Percentiles rank a stretch among this genome's conserved stretches.
Evolutionary conservation across 768 basidiomycete species (phyloP).

Genomic region (Suillus occidentalis): DNA sequence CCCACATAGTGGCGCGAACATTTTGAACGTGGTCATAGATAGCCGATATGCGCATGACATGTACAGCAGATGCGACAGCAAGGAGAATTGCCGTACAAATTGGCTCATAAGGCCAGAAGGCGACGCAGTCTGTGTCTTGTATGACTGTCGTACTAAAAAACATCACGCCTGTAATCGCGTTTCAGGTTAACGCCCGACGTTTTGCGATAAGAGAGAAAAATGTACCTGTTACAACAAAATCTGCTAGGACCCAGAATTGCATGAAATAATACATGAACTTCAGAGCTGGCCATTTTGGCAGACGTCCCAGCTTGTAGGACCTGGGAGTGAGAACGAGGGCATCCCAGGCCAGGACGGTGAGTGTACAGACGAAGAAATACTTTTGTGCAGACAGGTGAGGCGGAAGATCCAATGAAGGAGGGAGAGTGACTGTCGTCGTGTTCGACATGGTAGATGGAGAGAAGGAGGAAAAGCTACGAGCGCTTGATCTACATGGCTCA

Average conservation of each 20-base stretch:
- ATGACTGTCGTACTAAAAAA: slow-evolving; percentile 59
- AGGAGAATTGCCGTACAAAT: no score
- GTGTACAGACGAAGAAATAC: slow-evolving; percentile 67
- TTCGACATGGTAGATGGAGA: slow-evolving; percentile 18
- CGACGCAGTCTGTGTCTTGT: slow-evolving; percentile 47
- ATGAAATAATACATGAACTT: no score
- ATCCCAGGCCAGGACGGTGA: no score
- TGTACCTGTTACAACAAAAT: slow-evolving; percentile 2
- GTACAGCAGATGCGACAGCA: no score
- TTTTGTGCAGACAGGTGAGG: slow-evolving; percentile 84
- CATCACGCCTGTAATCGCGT: slow-evolving; percentile 33
- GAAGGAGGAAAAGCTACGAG: background rate
- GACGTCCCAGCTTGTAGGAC: no score
- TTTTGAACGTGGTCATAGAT: slow-evolving; percentile 67
- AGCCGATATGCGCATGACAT: slow-evolving; percentile 61
- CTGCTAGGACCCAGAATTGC: no score
- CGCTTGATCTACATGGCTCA: slow-evolving; percentile 3
- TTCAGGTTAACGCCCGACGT: slow-evolving; percentile 7
- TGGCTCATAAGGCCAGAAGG: no score
- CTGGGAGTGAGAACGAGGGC: no score
- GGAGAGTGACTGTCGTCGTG: slow-evolving; percentile 39
- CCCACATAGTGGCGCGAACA: slow-evolving; percentile 55
- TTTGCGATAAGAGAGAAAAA: slow-evolving; percentile 10
- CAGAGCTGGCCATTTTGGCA: slow-evolving; percentile 62
- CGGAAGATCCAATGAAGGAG: slow-evolving; percentile 69